phyloP scores from a whole-genome alignment of 441 rosid genomes.

The Raphanus hybrid region DNA sequence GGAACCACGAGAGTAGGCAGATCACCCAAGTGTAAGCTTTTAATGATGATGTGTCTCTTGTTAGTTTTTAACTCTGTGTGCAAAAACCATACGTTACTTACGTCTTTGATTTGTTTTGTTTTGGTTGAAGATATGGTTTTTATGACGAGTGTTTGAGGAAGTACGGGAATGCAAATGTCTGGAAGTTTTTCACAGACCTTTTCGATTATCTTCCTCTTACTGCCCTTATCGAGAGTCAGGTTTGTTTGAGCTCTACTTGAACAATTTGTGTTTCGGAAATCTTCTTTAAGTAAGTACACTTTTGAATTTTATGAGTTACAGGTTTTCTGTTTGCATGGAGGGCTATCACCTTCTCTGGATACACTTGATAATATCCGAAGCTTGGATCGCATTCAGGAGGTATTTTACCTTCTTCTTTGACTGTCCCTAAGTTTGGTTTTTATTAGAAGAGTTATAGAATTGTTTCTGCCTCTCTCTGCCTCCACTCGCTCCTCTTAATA shows the following conservation, averaged over 20 bases:
- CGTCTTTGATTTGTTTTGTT: too few species aligned
- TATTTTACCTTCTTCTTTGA: slow-evolving; percentile 32
- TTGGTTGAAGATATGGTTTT: slow-evolving; percentile 77
- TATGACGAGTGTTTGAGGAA: slow-evolving; percentile 97
- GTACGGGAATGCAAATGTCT: slow-evolving; percentile 97
- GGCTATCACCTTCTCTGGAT: slow-evolving; percentile 95
- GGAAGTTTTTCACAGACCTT: slow-evolving; percentile 97
- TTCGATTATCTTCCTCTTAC: slow-evolving; percentile 97
- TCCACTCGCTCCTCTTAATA: background rate
- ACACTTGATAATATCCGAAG: slow-evolving; percentile 95
- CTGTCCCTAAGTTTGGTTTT: background rate
- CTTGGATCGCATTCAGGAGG: slow-evolving; percentile 61
- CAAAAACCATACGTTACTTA: slow-evolving; percentile 16
- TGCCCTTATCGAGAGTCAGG: slow-evolving; percentile 99
- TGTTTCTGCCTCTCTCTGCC: background rate
- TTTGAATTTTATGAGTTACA: slow-evolving; percentile 44
- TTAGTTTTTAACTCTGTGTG: background rate
- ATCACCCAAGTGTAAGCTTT: slow-evolving; percentile 95
- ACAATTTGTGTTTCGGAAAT: slow-evolving; percentile 22
- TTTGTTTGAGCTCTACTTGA: slow-evolving; percentile 54
- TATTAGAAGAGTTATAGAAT: slow-evolving; percentile 2
- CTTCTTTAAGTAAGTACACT: background rate
- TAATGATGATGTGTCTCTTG: background rate
- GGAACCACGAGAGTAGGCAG: slow-evolving; percentile 97
- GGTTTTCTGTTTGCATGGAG: slow-evolving; percentile 99